Conservation (phyloP, 2,329 filamentous ascomycete species). For the Aspergillus costaricaensis region DNA sequence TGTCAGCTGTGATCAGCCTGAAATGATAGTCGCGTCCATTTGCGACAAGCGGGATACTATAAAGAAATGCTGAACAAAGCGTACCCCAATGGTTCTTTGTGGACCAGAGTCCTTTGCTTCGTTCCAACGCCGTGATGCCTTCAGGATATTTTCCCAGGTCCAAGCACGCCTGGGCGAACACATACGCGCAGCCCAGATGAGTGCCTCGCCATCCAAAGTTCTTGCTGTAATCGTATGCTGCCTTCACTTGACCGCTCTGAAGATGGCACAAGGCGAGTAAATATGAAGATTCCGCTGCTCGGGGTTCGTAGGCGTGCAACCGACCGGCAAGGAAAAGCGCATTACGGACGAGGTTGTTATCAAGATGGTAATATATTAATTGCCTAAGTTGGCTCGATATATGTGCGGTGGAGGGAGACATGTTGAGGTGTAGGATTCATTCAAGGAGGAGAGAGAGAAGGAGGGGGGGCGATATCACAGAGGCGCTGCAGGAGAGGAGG, state of each 20-base stretch:
- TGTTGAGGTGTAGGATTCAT: constrained; percentile 32
- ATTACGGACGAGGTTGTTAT: constrained; percentile 86
- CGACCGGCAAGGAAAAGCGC: constrained; percentile 92
- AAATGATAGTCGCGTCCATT: neutral
- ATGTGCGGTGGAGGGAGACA: constrained; percentile 59
- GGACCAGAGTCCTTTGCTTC: constrained; percentile 73
- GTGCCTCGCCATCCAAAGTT: constrained; percentile 67
- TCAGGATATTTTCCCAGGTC: constrained; percentile 76
- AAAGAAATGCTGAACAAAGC: constrained; percentile 22
- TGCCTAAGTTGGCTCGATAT: constrained; percentile 64
- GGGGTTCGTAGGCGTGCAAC: constrained; percentile 78
- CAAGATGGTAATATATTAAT: constrained; percentile 73
- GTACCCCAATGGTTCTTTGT: constrained; percentile 76
- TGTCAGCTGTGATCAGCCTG: constrained; percentile 7
- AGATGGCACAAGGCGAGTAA: constrained; percentile 83
- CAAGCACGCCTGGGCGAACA: constrained; percentile 88
- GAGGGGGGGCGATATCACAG: neutral
- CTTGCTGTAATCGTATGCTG: constrained; percentile 81
- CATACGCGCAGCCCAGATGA: constrained; percentile 84
- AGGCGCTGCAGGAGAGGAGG: constrained; percentile 7
- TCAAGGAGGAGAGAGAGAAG: neutral
- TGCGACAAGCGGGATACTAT: neutral
- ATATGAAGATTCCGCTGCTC: constrained; percentile 77
- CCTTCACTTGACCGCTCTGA: constrained; percentile 77
- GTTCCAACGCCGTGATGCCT: constrained; percentile 81